Base-by-base conservation (phyloP, 306 rosid genomes). In the Corylus americana region DNA sequence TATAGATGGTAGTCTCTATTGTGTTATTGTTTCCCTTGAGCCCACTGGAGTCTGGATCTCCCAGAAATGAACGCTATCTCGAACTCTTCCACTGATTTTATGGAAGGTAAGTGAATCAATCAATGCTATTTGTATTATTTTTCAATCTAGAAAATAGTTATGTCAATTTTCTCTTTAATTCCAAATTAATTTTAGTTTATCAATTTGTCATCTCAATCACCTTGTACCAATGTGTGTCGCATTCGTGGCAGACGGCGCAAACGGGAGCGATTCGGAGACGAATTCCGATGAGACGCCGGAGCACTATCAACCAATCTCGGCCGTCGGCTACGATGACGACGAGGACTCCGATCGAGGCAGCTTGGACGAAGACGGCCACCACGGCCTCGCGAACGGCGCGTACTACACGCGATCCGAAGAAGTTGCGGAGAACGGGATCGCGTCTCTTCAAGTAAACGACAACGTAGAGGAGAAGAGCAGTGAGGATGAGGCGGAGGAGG, bases 181-280 rank as follows among this genome's bases (percentile, higher is more conserved):
- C 44, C 16, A 16, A 64, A n/a, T 20, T 55, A n/a, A n/a, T 55
- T 7, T 12, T 57, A 17, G 7, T 18, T 11, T 8, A 27, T n/a
- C 17, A 22, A n/a, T 39, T 69, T 11, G 13, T 5, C 8, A 29
- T 58, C 47, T 9, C 75, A 5, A 18, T 51, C 37, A 5, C 50
- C n/a, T 49, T 12, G 27, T 48, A 53, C 22, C 39, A 2, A 54
- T 63, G 61, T 84, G 78, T 73, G 51, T 59, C 47, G 25, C 27
- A 11, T 55, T 4, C 67, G 80, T 71, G 48, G 57, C 85, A 86
- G 97, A 84, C 17, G 78, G 77, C 70, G 86, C 81, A 73, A 74
- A 85, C 79, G 98, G 74, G 54, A 93, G 96, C 89, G 98, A 95
- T 81, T 90, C 99, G 2, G 99, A 93, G 63, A 72, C 89, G 12